Conservation (phyloP, 2,329 filamentous ascomycete genomes). For the Dothidotthia symphoricarpi region DNA sequence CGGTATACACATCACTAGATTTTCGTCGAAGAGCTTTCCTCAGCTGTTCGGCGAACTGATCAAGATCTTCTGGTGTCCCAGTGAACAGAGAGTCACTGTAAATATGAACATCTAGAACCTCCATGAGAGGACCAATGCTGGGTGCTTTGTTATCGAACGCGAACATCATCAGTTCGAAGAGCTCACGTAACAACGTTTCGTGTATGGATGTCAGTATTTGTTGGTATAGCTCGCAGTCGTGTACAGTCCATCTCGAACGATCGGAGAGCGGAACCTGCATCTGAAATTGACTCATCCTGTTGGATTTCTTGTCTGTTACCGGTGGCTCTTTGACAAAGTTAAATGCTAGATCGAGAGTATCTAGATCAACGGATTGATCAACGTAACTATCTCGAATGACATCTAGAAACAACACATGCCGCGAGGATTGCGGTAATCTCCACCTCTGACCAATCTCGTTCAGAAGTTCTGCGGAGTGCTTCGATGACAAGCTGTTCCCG, state of each 20-base stretch:
- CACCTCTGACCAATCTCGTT: constrained; percentile 83
- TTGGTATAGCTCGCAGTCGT: constrained; percentile 61
- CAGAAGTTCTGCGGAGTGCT: constrained; percentile 76
- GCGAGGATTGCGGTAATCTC: constrained; percentile 81
- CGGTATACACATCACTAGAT: constrained; percentile 76
- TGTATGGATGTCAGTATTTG: constrained; percentile 72
- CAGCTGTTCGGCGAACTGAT: constrained; percentile 70
- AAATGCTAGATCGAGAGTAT: constrained; percentile 81
- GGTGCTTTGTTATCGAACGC: constrained; percentile 89
- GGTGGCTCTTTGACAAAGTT: constrained; percentile 73
- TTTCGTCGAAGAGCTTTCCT: constrained; percentile 69
- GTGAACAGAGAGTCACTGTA: constrained; percentile 74
- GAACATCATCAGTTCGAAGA: constrained; percentile 82
- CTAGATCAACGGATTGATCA: constrained; percentile 75
- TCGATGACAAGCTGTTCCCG: constrained; percentile 60
- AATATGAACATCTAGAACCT: constrained; percentile 78
- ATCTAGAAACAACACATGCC: constrained; percentile 79
- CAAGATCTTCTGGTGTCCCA: constrained; percentile 65
- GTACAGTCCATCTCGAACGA: constrained; percentile 51
- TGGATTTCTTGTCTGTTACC: constrained; percentile 61
- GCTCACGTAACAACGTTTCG: constrained; percentile 78
- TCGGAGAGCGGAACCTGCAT: constrained; percentile 45
- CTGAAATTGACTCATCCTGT: constrained; percentile 50
- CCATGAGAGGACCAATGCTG: constrained; percentile 74
- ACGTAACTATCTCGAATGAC: constrained; percentile 81